A percentile compares a stretch with the other conserved stretches of the same genome.
Evolutionary conservation across 2,329 filamentous ascomycete genomes (phyloP).

Genomic region (Botrytis paeoniae): DNA sequence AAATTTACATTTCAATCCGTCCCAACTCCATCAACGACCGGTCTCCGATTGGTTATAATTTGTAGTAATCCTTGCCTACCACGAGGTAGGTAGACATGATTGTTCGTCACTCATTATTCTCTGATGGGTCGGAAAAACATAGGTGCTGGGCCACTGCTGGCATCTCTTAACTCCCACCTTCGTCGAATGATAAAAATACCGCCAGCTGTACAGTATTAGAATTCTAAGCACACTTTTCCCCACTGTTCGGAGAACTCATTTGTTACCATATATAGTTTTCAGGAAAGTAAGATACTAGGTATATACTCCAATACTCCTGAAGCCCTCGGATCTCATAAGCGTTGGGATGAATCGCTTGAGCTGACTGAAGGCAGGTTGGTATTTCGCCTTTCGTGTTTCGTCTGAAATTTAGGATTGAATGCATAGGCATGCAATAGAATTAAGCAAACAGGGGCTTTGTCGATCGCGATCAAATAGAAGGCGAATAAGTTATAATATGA

Average conservation of each 20-base stretch:
- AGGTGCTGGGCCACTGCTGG: neutral
- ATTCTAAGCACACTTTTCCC: neutral
- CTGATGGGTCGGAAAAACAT: neutral
- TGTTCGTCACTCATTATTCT: constrained; percentile 9
- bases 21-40: neutral
- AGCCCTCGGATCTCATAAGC: neutral
- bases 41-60: neutral
- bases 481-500: neutral
- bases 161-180: neutral
- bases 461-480: constrained; percentile 8
- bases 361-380: neutral
- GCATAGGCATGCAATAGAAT: constrained; percentile 2
- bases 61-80: constrained; percentile 13
- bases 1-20: neutral
- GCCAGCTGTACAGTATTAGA: constrained; percentile 5
- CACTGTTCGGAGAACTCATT: neutral
- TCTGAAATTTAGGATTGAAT: neutral
- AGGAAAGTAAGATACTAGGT: neutral
- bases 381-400: neutral
- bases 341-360: neutral
- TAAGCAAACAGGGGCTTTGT: constrained; percentile 8
- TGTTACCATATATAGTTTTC: neutral
- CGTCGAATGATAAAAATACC: neutral
- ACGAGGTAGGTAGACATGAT: constrained; percentile 13
- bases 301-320: neutral